Evolutionary conservation across 306 rosid genomes (phyloP).

Genomic region (Dalbergia oliveri): DNA sequence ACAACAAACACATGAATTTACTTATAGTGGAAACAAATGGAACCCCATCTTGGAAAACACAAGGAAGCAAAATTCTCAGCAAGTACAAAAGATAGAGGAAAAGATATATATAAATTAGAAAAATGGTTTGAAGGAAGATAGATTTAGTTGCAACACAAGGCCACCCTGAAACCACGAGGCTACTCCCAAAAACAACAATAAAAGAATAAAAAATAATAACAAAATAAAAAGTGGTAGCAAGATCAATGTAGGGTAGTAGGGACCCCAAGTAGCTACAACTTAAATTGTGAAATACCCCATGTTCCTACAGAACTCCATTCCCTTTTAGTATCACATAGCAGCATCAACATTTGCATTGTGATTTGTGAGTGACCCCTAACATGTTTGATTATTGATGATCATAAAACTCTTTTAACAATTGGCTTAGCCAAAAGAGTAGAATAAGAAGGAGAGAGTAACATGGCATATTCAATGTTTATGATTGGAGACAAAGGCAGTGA

Average conservation of each 20-base stretch:
- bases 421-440: not conserved
- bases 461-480: slow-evolving; percentile 28
- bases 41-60: not conserved
- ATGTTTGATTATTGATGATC: not conserved
- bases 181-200: slow-evolving; percentile 25
- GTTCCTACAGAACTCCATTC: not conserved
- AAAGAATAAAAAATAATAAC: not conserved
- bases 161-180: slow-evolving; percentile 47
- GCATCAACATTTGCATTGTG: not conserved
- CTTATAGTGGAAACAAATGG: not conserved
- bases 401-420: slow-evolving; percentile 2
- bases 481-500: slow-evolving; percentile 51
- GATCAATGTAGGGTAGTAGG: slow-evolving; percentile 34
- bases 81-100: not conserved
- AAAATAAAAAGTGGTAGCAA: not conserved
- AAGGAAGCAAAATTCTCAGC: slow-evolving; percentile 10
- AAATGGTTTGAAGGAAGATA: slow-evolving; percentile 27
- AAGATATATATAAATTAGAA: slow-evolving; percentile 9
- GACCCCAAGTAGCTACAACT: slow-evolving; percentile 31
- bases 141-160: slow-evolving; percentile 49
- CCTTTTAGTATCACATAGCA: not conserved
- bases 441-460: slow-evolving; percentile 40
- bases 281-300: not conserved
- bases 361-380: slow-evolving; percentile 13
- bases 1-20: not conserved